These are phyloP conservation scores for Avena sativa DNA, from an alignment of 176 grass and related monocot genomes.

Conservation along the genomic window DNA sequence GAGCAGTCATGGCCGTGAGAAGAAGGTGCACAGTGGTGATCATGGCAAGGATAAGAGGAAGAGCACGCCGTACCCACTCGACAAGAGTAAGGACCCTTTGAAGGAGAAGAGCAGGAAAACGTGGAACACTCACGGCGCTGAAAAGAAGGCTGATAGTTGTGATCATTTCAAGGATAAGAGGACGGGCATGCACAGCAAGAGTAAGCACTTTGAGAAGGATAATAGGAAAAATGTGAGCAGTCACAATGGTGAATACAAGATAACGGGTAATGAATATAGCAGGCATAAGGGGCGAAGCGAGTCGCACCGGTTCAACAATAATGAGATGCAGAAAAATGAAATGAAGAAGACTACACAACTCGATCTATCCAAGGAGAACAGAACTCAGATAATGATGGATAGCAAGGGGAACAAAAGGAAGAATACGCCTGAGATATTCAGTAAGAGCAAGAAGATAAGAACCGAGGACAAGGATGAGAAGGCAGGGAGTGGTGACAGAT, in stretches of 20 bases:
- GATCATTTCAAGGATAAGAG: neutral
- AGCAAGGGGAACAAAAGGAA: conserved; percentile 32
- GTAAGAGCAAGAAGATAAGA: neutral
- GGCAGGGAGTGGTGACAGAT: neutral
- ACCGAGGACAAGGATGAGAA: conserved; percentile 3
- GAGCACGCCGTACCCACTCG: neutral
- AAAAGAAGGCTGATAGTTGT: neutral
- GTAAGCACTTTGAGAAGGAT: neutral
- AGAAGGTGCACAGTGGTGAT: neutral
- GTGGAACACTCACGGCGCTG: neutral
- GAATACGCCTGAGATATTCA: neutral
- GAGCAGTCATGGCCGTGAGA: neutral
- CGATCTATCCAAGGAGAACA: conserved; percentile 23
- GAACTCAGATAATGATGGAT: neutral
- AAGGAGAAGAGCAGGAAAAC: conserved; percentile 20
- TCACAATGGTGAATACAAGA: neutral
- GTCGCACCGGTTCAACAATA: neutral
- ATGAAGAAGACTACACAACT: neutral
- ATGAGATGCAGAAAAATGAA: conserved; percentile 8
- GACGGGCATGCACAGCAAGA: neutral
- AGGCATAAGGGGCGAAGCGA: neutral
- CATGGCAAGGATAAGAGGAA: conserved; percentile 5
- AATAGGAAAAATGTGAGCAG: neutral
- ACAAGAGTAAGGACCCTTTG: neutral
- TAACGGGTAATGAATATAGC: neutral